A percentile compares a stretch with the other conserved stretches of the same genome.
Conservation (phyloP, 768 basidiomycete genomes). For the Leccinum broughii region DNA sequence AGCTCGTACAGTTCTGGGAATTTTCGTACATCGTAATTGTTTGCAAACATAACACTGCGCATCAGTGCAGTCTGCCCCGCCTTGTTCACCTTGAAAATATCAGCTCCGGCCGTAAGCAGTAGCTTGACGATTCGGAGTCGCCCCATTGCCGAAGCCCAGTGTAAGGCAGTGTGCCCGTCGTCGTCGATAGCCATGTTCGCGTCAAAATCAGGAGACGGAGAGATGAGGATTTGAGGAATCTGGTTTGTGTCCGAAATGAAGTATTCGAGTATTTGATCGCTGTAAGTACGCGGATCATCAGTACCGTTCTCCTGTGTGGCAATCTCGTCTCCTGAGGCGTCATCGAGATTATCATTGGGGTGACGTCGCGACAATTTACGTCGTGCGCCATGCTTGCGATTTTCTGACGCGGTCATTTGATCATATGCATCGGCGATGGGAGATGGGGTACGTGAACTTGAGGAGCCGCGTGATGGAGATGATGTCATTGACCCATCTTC, state of each 20-base stretch:
- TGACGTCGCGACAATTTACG: constrained; percentile 51
- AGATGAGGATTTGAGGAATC: constrained; percentile 82
- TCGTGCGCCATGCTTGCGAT: constrained; percentile 38
- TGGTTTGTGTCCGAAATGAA: constrained; percentile 97
- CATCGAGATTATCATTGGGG: constrained; percentile 46
- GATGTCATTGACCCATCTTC: constrained; percentile 90
- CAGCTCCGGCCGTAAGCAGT: constrained; percentile 89
- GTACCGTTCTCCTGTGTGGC: constrained; percentile 42
- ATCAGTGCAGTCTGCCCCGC: constrained; percentile 96
- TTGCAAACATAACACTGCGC: constrained; percentile 99
- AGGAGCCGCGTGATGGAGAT: constrained; percentile 82
- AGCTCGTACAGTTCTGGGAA: constrained; percentile 98
- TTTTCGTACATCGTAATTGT: constrained; percentile 99
- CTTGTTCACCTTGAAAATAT: constrained; percentile 96
- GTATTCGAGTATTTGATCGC: constrained; percentile 95
- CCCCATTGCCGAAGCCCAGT: constrained; percentile 99
- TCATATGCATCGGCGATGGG: constrained; percentile 59
- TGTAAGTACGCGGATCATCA: constrained; percentile 71
- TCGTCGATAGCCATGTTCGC: constrained; percentile 97
- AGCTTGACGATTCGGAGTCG: constrained; percentile 94
- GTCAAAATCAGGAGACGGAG: constrained; percentile 89
- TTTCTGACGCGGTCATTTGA: constrained; percentile 26
- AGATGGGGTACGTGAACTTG: constrained; percentile 92
- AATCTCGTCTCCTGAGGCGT: constrained; percentile 45
- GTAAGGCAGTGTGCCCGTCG: constrained; percentile 94